Evolutionary conservation across 2,329 filamentous ascomycete species (phyloP), one percentile per base, ranked within the genome.

Genomic region (Chaetoscypha palmicola): DNA sequence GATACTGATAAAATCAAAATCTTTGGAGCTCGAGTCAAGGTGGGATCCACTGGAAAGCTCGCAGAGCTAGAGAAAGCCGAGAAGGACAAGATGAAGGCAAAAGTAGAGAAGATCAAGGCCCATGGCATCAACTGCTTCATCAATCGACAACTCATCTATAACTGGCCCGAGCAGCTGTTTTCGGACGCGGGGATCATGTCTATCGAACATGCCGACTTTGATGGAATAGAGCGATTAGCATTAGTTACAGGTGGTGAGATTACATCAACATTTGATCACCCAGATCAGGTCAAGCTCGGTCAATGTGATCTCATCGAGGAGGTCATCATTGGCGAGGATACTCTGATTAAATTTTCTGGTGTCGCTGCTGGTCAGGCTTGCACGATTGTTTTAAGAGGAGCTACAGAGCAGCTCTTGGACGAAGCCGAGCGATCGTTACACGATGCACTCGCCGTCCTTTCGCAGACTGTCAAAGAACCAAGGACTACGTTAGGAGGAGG

Each of bases 1-100:
- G 92, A 98, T 68, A 98, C 92, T 26, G 92, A 98, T 71, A 98
- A 98, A 76, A 87, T 98, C 72, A 98, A 98, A 77, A 97, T 98
- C 60, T 98, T 98, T 60, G 92, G 92, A 52, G 92, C 92, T 12
- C 81, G 91, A 47, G 88, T 98, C 60, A 97, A 97, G 77, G 92
- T 98, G 48, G 86, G 87, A 56, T 91, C 88, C 23, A 98, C 92
- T 2, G 88, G 88, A 65, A 96, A 97, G 74, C 77, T 98, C 38
- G 92, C 92, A n/a, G 92, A 98, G 61, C 74, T 98, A 43, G 92
- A 98, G 68, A 95, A 94, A 76, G 92, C 92, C 4, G 92, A 97
- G 73, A 85, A 88, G 60, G 92, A 98, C 60, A 97, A 97, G 81
- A 98, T 98, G 92, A 94, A 90, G 76, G 85, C 86, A 54, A 98